Conservation (phyloP, 2,329 filamentous ascomycete genomes). For the Penicillium sclerotiorum region DNA sequence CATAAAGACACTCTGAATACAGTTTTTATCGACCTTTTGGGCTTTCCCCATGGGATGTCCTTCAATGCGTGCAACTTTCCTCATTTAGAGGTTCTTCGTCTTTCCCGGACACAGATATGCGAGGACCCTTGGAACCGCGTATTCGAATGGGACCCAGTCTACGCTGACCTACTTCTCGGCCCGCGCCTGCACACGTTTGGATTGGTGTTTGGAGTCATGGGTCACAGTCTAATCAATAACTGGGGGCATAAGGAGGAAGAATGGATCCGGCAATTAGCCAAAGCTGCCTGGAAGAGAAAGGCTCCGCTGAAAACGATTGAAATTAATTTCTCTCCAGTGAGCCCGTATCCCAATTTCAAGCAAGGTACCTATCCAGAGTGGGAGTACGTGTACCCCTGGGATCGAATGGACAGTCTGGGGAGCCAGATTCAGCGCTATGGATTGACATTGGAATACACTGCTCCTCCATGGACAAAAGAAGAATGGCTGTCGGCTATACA, state of each 20-base stretch:
- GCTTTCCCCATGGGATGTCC: conserved; percentile 2
- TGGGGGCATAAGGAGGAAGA: conserved; percentile 53
- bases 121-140: conserved; percentile 2
- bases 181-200: conserved; percentile 9
- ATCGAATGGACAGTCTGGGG: conserved; percentile 4
- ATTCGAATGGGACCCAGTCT: conserved; percentile 10
- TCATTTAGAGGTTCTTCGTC: background rate
- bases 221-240: conserved; percentile 12
- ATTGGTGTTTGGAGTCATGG: conserved; percentile 8
- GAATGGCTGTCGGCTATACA: conserved; percentile 5
- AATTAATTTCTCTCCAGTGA: conserved; percentile 5
- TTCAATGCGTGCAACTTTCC: conserved; percentile 10
- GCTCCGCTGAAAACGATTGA: conserved; percentile 10
- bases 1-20: conserved; percentile 7
- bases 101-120: conserved; percentile 10
- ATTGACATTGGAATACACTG: conserved; percentile 2
- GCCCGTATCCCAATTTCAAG: conserved; percentile 7
- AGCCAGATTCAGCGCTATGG: conserved; percentile 7
- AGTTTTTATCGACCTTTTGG: conserved; percentile 8
- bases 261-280: conserved; percentile 64
- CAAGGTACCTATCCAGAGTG: conserved; percentile 8
- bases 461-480: conserved; percentile 10
- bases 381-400: conserved; percentile 13
- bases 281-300: conserved; percentile 69
- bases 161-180: conserved; percentile 5